Conservation (phyloP, 352 stramenopile genomes). For the Globisporangium spinosum region DNA sequence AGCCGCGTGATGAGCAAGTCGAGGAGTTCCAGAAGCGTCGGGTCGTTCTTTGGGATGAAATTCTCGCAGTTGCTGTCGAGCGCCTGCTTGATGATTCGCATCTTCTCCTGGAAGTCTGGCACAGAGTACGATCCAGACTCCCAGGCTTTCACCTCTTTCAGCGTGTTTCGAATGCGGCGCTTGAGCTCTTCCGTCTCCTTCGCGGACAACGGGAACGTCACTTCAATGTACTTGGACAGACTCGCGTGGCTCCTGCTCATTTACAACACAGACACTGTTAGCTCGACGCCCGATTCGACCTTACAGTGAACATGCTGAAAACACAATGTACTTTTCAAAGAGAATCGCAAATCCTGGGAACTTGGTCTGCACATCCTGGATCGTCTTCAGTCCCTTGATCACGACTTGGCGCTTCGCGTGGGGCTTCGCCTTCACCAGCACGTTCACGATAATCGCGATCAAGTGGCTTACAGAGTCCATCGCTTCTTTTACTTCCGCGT, state of each 20-base stretch:
- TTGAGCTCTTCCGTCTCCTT: slow-evolving; percentile 19
- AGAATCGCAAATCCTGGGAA: slow-evolving; percentile 7
- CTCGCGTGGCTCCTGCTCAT: slow-evolving; percentile 14
- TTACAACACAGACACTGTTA: neutral
- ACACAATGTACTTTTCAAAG: slow-evolving; percentile 15
- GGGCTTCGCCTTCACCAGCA: slow-evolving; percentile 18
- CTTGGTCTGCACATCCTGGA: slow-evolving; percentile 19
- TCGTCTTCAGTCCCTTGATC: slow-evolving; percentile 13
- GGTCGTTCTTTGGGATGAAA: slow-evolving; percentile 13
- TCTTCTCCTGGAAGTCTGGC: slow-evolving; percentile 20
- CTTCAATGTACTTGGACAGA: slow-evolving; percentile 19
- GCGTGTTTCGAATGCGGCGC: slow-evolving; percentile 8
- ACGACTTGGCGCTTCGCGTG: slow-evolving; percentile 13
- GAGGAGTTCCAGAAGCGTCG: slow-evolving; percentile 14
- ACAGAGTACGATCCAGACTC: slow-evolving; percentile 11
- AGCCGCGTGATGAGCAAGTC: slow-evolving; percentile 11
- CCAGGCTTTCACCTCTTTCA: slow-evolving; percentile 19
- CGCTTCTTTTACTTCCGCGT: slow-evolving; percentile 5
- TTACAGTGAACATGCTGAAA: neutral
- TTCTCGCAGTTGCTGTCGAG: slow-evolving; percentile 18
- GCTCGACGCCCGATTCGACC: neutral
- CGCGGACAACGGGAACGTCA: slow-evolving; percentile 14
- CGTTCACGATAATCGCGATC: slow-evolving; percentile 2
- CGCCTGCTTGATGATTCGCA: slow-evolving; percentile 11
- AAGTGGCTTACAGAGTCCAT: slow-evolving; percentile 14